phyloP scores from a whole-genome alignment of 495 filamentous ascomycete species.

The Thozetella sp. region DNA sequence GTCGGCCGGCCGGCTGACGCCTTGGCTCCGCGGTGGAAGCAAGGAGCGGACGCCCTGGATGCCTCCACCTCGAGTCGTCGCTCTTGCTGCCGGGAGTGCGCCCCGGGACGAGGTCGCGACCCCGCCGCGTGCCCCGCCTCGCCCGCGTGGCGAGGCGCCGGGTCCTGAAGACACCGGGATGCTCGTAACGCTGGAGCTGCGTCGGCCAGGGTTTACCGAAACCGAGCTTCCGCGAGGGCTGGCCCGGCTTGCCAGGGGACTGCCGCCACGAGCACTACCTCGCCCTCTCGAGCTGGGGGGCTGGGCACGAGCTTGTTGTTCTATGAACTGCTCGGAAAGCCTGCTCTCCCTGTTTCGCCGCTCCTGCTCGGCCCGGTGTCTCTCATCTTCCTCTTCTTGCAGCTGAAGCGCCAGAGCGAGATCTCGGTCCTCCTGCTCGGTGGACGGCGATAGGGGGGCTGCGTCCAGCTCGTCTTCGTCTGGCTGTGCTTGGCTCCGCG shows the following conservation, averaged over 20 bases:
- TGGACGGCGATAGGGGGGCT: constrained; percentile 33
- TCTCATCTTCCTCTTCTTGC: constrained; percentile 81
- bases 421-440: constrained; percentile 77
- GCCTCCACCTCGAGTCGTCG: background rate
- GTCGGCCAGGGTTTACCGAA: constrained; percentile 5
- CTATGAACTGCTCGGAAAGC: constrained; percentile 59
- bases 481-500: constrained; percentile 22
- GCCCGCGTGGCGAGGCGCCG: background rate
- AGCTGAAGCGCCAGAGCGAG: constrained; percentile 78
- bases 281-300: background rate
- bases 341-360: constrained; percentile 47
- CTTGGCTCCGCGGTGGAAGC: constrained; percentile 32
- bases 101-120: constrained; percentile 16
- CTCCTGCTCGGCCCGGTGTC: constrained; percentile 51
- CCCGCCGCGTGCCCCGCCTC: background rate
- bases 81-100: constrained; percentile 5
- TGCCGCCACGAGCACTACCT: constrained; percentile 7
- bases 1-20: constrained; percentile 34
- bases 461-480: constrained; percentile 20
- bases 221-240: constrained; percentile 14
- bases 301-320: constrained; percentile 43
- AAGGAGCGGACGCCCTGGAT: constrained; percentile 44
- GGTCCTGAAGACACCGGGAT: constrained; percentile 5
- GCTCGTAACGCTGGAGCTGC: constrained; percentile 3
- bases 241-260: constrained; percentile 9